Evolutionary conservation across 352 stramenopile species (phyloP).

Genomic region (Thraustotheca clavata): DNA sequence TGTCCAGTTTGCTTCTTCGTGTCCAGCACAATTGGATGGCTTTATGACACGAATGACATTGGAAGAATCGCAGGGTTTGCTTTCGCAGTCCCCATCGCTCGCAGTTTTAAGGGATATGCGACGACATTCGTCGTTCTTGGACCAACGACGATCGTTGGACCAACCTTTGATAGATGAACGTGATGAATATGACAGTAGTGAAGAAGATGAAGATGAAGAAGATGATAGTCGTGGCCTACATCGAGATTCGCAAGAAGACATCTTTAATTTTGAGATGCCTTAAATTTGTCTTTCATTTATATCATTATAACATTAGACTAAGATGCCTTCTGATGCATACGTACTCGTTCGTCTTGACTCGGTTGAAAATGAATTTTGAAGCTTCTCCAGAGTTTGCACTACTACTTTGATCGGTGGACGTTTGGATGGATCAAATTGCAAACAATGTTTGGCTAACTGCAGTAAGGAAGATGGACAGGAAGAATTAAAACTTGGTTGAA

Average conservation of each 20-base stretch:
- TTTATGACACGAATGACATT: conserved; percentile 5
- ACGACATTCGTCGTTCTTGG: neutral
- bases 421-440: conserved; percentile 18
- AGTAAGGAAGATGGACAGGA: neutral
- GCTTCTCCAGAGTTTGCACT: conserved; percentile 13
- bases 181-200: conserved; percentile 11
- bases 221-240: neutral
- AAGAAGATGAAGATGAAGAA: neutral
- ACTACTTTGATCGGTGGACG: neutral
- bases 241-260: conserved; percentile 3
- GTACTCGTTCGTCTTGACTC: neutral
- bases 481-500: neutral
- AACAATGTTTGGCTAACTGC: conserved; percentile 4
- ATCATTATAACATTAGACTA: conserved; percentile 15
- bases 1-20: conserved; percentile 18
- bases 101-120: conserved; percentile 15
- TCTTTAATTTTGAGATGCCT: conserved; percentile 21
- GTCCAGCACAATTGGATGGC: conserved; percentile 8
- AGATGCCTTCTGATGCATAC: conserved; percentile 3
- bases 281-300: neutral
- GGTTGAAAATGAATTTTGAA: no score
- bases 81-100: conserved; percentile 17
- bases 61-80: neutral
- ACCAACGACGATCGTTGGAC: conserved; percentile 7
- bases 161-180: conserved; percentile 5